Evolutionary conservation across 2,329 filamentous ascomycete genomes (phyloP), one percentile per base, ranked within the genome.

Genomic region (Pseudogymnoascus sp.): DNA sequence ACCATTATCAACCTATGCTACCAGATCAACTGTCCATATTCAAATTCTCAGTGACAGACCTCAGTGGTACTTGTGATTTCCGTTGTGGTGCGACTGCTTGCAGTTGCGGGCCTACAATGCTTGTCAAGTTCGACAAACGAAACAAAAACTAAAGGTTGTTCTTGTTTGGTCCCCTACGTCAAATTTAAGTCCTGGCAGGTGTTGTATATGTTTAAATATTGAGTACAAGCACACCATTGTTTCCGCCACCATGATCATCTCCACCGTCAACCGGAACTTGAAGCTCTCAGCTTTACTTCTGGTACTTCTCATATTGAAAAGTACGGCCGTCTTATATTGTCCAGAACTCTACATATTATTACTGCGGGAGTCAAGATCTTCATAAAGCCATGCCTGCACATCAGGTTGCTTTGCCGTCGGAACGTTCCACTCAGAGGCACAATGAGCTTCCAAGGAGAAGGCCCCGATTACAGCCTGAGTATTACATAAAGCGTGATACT

Each of bases 401-500:
- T 5, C 2, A 35, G 18, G 33, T 12, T 20, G n/a, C 47, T 54
- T 54, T 33, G n/a, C 33, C n/a, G 5, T 6, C n/a, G 16, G 28
- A 9, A 8, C 28, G 47, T 16, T 35, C n/a, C 14, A 20, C 28
- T 7, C 47, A 14, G 16, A 33, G 11, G 16, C 47, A 33, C 28
- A 28, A 33, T 54, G 47, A 54, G 1, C 28, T 54, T 54, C 28
- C 47, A 16, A 33, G 9, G n/a, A 54, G 47, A 54, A 35, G 28
- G 9, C 9, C 8, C 6, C 28, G 28, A 8, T 35, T 54, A 6
- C 47, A 33, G n/a, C 47, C 47, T 18, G 71, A 71, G 7, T 73
- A 77, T 70, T 82, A 79, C 67, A 64, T 82, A 57, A 71, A 79
- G 63, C 76, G 79, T 1, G 77, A 75, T 5, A 70, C 68, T 2